Base-by-base conservation (phyloP, 2,329 filamentous ascomycete species). In the Alternaria sp. region DNA sequence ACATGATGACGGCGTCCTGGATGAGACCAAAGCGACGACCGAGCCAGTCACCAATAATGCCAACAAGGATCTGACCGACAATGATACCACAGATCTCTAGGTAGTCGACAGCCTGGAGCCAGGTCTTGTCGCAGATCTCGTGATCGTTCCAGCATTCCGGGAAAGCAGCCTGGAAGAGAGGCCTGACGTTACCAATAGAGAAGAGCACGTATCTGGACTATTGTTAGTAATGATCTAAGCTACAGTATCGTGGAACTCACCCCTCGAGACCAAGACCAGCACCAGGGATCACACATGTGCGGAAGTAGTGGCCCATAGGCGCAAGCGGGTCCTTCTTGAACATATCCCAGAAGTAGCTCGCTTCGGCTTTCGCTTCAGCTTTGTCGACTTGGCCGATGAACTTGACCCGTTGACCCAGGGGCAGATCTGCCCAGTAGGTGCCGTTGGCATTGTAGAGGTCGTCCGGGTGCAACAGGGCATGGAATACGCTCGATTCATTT, bases 61-160 rank as follows among this genome's bases (percentile, higher is more conserved):
- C 95, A 68, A 98, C 94, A 26, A 91, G 83, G 57, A 96, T 89
- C 82, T 98, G 95, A 52, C 79, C 95, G 68, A 95, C 88, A 83
- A 98, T 98, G 81, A 98, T 98, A 83, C 95, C 95, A 71, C 91
- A 87, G 71, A 97, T 93, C 79, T 98, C 95, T 52, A 98, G 89
- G 76, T 97, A 97, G 23, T 93, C 92, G 46, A 98, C 89, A 45
- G 93, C 88, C 65, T 91, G 87, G 36, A 95, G 83, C 95, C 95
- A 97, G 69, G 92, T 91, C 70, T 87, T 80, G 76, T 88, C 87
- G 83, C 95, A 98, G 26, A 87, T 89, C 4, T 84, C 80, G 64
- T 86, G 80, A 0, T 76, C 77, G 23, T 84, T 85, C 95, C 95
- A 98, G 84, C 95, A 98, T 4, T 82, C 72, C 1, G 89, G 87